Evolutionary conservation across 2,329 filamentous ascomycete genomes (phyloP), one percentile per base, ranked within the genome.

Genomic region (Fusarium sp.): DNA sequence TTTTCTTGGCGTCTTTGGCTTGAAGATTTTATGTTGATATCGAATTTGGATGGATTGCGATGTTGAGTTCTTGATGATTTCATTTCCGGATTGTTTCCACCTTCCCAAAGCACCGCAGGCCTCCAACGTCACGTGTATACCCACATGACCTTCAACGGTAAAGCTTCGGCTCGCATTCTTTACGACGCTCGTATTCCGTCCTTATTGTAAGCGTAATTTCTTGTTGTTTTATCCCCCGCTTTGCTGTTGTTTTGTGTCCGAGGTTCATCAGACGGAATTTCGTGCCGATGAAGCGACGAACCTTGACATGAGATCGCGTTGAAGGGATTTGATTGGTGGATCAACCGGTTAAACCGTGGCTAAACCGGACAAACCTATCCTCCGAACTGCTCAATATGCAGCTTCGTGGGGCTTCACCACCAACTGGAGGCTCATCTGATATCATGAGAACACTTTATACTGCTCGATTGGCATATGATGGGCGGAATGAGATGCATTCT

Each of bases 381-480:
- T 26, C 36, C 50, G 53, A 43, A 52, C 43, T 43, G 46, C 19
- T 42, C 39, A 43, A 57, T 36, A 59, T 67, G 59, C 64, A 61
- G 30, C 56, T 40, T 69, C 65, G 65, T 70, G 68, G 68, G 68
- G 60, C 61, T 55, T 68, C 67, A 70, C 61, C 56, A 57, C 57
- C 53, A 57, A 63, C 58, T 59, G 28, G 47, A 50, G 23, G 50
- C 44, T 60, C 43, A 36, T 70, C 54, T 65, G 48, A 43, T 52
- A 69, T 69, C 67, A 69, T 70, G 67, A 68, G 66, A 68, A 49
- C 48, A 30, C 44, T 38, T 49, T 56, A 38, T 56, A n/a, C 21
- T 40, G 34, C 36, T 56, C 14, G 26, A 57, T 52, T 52, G 66
- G 52, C 66, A 68, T 67, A 59, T 54, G 53, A 60, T 38, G 49